Evolutionary conservation across 805 yeast species (phyloP).

Genomic region (Zygosaccharomyces kombuchaensis): DNA sequence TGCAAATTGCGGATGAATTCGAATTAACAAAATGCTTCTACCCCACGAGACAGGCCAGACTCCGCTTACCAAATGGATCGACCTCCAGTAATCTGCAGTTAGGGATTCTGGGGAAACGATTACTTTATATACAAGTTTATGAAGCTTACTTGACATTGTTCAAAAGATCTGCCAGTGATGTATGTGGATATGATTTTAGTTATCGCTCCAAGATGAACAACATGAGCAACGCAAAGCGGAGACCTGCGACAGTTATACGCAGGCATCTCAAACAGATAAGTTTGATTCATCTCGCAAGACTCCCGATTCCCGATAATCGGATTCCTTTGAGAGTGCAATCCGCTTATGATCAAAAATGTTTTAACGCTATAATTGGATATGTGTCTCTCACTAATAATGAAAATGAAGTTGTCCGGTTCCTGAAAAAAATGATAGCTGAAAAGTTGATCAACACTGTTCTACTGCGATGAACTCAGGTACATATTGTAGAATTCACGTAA

Average conservation of each 20-base stretch:
- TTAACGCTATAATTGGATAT: slow-evolving; percentile 28
- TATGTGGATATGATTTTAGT: slow-evolving; percentile 23
- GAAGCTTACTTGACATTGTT: slow-evolving; percentile 15
- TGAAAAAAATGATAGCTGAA: slow-evolving; percentile 19
- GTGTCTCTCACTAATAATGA: slow-evolving; percentile 19
- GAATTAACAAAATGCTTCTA: slow-evolving; percentile 20
- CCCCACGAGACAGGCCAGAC: slow-evolving; percentile 11
- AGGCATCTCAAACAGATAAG: slow-evolving; percentile 11
- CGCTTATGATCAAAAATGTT: slow-evolving; percentile 15
- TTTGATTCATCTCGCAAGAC: slow-evolving; percentile 13
- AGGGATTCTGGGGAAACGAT: slow-evolving; percentile 12
- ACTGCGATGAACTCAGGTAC: slow-evolving; percentile 5
- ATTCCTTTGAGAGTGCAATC: slow-evolving; percentile 23
- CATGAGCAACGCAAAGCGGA: slow-evolving; percentile 13
- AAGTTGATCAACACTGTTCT: slow-evolving; percentile 18
- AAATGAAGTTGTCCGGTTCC: slow-evolving; percentile 16
- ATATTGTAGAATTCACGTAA: background rate
- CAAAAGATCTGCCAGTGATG: slow-evolving; percentile 17
- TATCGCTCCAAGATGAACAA: slow-evolving; percentile 15
- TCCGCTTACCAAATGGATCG: slow-evolving; percentile 11
- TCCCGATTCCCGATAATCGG: slow-evolving; percentile 17
- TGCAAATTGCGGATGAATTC: slow-evolving; percentile 7
- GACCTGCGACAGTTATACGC: slow-evolving; percentile 10
- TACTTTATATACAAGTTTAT: slow-evolving; percentile 10
- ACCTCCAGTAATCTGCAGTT: slow-evolving; percentile 12